Evolutionary conservation across 2,329 filamentous ascomycete genomes (phyloP), one percentile per base, ranked within the genome.

Genomic region (Diaporthe humulicola): DNA sequence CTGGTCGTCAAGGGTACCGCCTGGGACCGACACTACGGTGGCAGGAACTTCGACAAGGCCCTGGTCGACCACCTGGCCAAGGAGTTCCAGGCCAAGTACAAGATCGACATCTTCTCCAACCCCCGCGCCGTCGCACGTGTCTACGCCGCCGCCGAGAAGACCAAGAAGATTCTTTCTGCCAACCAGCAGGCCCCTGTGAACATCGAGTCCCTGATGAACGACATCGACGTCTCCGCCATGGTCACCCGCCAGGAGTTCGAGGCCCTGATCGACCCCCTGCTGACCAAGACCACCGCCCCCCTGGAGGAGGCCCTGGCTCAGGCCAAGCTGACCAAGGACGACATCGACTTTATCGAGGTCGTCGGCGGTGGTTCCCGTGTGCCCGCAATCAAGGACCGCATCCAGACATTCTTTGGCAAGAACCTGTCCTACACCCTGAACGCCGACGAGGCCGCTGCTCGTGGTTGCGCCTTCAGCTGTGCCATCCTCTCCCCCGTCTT

Each of bases 191-290:
- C 96, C 25, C 95, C 96, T 67, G 86, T 99, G 85, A 98, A 96
- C 89, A 97, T 99, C 81, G 97, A 99, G 88, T 98, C 96, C 48
- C 89, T 99, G 79, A 98, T 99, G 96, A 97, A 98, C 86, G 97
- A 99, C 84, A 88, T 98, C 76, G 97, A 99, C 84, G 97, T 98
- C 50, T 91, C 91, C 71, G 89, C 93, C 76, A 93, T 98, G 90
- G 90, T 99, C 82, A 98, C 96, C 84, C 94, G 97, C 77, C 94
- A 98, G 82, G 96, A 98, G 83, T 92, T 99, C 74, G 97, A 99
- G 88, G 92, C 93, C 77, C 92, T 99, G 84, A 91, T 98, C 77
- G 91, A 95, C 87, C 95, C 96, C 58, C 89, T 98, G 70, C 89
- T 99, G 48, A 89, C 90, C 80, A 93, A 94, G 79, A 90, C 92